Percentiles rank a stretch among this genome's conserved stretches.
phyloP scores from a whole-genome alignment of 805 yeast genomes.

The Candida namnaoensis region DNA sequence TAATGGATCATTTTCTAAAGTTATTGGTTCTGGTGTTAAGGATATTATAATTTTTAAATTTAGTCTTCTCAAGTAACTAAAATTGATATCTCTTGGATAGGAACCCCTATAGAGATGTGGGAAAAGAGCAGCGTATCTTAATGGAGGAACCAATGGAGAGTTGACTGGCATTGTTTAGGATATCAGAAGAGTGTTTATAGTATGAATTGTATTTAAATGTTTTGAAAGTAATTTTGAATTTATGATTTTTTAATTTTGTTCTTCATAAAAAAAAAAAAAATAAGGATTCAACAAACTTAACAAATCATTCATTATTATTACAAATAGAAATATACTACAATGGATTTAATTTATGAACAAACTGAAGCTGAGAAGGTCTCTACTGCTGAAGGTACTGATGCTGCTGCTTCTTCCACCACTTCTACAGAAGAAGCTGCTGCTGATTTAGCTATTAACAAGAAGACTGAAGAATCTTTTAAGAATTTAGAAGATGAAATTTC shows the following conservation, averaged over 20 bases:
- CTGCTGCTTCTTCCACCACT: background rate
- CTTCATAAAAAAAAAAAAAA: too few relatives aligned
- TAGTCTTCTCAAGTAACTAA: conserved; percentile 57
- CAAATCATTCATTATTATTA: too few relatives aligned
- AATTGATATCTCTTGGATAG: conserved; percentile 72
- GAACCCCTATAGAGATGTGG: conserved; percentile 75
- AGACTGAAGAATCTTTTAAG: conserved; percentile 44
- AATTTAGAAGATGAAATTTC: conserved; percentile 48
- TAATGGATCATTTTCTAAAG: conserved; percentile 38
- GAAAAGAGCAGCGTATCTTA: conserved; percentile 66
- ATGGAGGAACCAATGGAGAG: conserved; percentile 53
- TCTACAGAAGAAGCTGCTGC: background rate
- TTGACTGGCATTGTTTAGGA: background rate
- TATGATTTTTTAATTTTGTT: too few relatives aligned
- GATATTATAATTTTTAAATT: conserved; percentile 66
- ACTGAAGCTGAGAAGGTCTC: background rate
- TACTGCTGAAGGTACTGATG: background rate
- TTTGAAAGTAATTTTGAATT: too few relatives aligned
- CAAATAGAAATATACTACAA: conserved; percentile 1
- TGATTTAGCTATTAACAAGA: conserved; percentile 22
- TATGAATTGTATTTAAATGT: too few relatives aligned
- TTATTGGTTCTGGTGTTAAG: conserved; percentile 69
- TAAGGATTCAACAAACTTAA: too few relatives aligned
- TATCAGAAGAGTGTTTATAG: too few relatives aligned
- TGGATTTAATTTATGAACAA: conserved; percentile 22